Conservation (phyloP, 768 basidiomycete species). For the Termitomyces sp. region DNA sequence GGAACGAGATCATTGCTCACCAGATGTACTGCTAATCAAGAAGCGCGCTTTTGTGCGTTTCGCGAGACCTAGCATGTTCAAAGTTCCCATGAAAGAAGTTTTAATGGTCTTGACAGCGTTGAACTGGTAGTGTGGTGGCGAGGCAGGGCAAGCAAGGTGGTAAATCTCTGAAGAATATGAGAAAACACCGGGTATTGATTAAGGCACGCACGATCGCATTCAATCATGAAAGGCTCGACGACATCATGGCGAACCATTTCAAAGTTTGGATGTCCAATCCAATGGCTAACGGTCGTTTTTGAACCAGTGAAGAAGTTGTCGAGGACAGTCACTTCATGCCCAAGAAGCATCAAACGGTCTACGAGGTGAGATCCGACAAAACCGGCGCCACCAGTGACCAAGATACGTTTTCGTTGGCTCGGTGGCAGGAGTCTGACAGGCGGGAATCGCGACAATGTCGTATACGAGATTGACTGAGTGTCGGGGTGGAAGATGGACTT, state of each 20-base stretch:
- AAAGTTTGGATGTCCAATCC: conserved; percentile 98
- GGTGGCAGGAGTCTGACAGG: conserved; percentile 86
- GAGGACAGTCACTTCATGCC: conserved; percentile 94
- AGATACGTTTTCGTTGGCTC: conserved; percentile 75
- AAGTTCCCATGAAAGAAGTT: conserved; percentile 96
- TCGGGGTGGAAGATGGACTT: conserved; percentile 84
- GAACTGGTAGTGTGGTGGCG: conserved; percentile 96
- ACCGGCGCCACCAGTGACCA: conserved; percentile 97
- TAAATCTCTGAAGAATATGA: conserved; percentile 69
- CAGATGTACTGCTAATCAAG: conserved; percentile 92
- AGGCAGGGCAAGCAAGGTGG: conserved; percentile 96
- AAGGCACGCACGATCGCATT: conserved; percentile 80
- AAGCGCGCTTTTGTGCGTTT: conserved; percentile 98
- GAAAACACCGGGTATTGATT: conserved; percentile 10
- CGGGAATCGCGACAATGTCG: conserved; percentile 86
- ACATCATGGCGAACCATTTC: conserved; percentile 98
- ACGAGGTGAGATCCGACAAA: conserved; percentile 99
- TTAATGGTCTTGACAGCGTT: conserved; percentile 98
- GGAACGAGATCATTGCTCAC: conserved; percentile 33
- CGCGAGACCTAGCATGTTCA: conserved; percentile 98
- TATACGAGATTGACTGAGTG: conserved; percentile 82
- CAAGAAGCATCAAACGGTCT: conserved; percentile 95
- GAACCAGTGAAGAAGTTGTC: conserved; percentile 99
- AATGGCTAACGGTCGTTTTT: conserved; percentile 93
- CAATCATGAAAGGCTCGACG: conserved; percentile 96